Base-by-base conservation (phyloP, 306 rosid genomes). In the Crotalaria pallida region DNA sequence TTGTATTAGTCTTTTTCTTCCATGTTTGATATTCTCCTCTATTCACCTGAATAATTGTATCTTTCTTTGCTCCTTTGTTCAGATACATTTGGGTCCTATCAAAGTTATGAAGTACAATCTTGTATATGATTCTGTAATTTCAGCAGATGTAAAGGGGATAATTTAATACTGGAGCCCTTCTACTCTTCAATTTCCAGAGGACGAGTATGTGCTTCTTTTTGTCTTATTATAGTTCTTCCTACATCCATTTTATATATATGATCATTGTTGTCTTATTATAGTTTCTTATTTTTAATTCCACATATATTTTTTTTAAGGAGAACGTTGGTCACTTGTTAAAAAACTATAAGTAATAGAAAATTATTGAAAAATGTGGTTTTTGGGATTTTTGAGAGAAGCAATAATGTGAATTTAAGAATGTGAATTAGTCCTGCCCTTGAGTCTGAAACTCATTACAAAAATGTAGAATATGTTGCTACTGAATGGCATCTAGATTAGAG, bases 91-190 rank as follows among this genome's bases (percentile, higher is more conserved):
- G 86, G 81, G 83, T 43, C 97, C 99, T 3, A 87, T 91, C 73
- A 94, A 83, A 85, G 83, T 89, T 64, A 89, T 94, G 92, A 91
- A 78, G 92, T 91, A 85, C 86, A 94, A 87, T 70, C 85, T 83
- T 55, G 57, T 58, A 59, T 80, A 65, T 87, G 92, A 91, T 86
- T 48, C 91, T 26, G 97, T 94, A 53, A 76, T 94, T 65, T 94
- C 97, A 1, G 99, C 96, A 3, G 97, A 91, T 76, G 70, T 60
- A 27, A 88, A 83, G 88, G 99, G 99, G 67, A 79, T 94, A 43
- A 80, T 94, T 53, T 96, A 94, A 72, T 94, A 94, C 53, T 94
- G 99, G 99, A 84, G 67, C 73, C 91, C 96, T 33, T 59, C 58
- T 26, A 85, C 92, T 16, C 84, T 94, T 71, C 88, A 85, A 76